Percentiles rank a stretch among this genome's conserved stretches.
Evolutionary conservation across 2,329 filamentous ascomycete genomes (phyloP).

Genomic region (Elsinoe necatrix): DNA sequence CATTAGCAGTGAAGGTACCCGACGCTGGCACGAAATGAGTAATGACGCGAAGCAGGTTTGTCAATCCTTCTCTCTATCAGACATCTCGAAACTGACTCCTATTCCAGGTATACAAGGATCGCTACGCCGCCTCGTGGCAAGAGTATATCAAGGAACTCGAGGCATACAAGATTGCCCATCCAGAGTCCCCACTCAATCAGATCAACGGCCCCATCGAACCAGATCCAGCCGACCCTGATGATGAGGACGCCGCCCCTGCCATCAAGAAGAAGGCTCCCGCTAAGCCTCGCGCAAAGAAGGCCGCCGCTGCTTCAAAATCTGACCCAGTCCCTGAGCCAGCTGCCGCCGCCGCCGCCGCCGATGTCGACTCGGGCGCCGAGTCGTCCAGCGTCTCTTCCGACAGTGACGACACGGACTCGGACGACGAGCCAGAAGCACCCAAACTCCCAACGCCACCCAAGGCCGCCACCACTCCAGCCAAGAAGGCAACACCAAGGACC

Average conservation of each 20-base stretch:
- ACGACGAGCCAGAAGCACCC: constrained; percentile 23
- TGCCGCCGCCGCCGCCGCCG: constrained; percentile 23
- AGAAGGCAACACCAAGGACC: constrained; percentile 26
- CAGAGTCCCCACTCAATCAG: constrained; percentile 33
- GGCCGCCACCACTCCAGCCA: constrained; percentile 25
- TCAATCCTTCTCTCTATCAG: too few species aligned
- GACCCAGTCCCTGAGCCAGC: constrained; percentile 32
- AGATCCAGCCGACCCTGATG: constrained; percentile 29
- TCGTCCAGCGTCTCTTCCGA: constrained; percentile 16
- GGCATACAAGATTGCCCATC: constrained; percentile 47
- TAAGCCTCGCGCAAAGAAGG: constrained; percentile 29
- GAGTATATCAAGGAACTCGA: constrained; percentile 48
- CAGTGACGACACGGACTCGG: constrained; percentile 19
- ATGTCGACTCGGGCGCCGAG: constrained; percentile 19
- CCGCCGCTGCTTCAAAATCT: constrained; percentile 23
- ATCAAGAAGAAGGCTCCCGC: constrained; percentile 19
- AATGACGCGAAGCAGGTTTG: constrained; percentile 60
- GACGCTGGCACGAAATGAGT: constrained; percentile 73
- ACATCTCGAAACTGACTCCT: background rate
- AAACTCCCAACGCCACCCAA: constrained; percentile 30
- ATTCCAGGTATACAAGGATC: constrained; percentile 45
- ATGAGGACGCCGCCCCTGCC: constrained; percentile 23
- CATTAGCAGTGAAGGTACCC: constrained; percentile 78
- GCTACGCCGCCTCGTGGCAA: constrained; percentile 50
- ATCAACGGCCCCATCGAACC: constrained; percentile 30